Evolutionary conservation across 1,284 basidiomycete species (phyloP), one percentile per base, ranked within the genome.

Genomic region (Sutorius eximius): DNA sequence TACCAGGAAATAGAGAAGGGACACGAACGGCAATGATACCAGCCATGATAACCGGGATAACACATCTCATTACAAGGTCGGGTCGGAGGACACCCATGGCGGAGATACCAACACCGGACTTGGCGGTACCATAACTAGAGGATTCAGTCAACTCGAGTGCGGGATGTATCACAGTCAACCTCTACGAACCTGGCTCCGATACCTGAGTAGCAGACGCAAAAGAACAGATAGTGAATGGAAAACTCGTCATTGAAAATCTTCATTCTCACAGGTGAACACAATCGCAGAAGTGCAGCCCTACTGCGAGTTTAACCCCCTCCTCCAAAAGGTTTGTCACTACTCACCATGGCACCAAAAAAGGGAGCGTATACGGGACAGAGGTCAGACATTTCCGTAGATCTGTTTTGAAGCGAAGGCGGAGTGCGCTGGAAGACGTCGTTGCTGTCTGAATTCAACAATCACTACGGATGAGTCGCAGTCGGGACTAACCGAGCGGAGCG

Each of bases 21-120:
- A 6, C 2, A 66, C 68, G 2, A 62, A 95, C 92, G 71, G 90
- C 94, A 75, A 97, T 95, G 79, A 99, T 98, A 94, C 95, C 95
- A 80, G 95, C 94, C 95, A 99, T 98, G 75, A 99, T 90, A 72
- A 98, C 95, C 52, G 96, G 96, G 61, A 98, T 89, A 59, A 94
- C 88, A 82, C 90, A 96, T 83, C 83, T 91, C 90, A 95, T 94
- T 88, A 95, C 93, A 65, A 93, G 80, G 80, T 95, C 93, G 55
- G 93, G 93, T 64, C 95, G 87, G 64, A 98, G 86, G 59, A 98
- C 93, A 58, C 95, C 93, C 95, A 98, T 96, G 63, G 95, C 95
- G 55, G 95, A 93, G 71, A 99, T 98, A 73, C 96, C 97, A 67
- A 99, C 95, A 71, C 96, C 96, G 68, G 96, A 97, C 80, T 99